phyloP scores from a whole-genome alignment of 495 filamentous ascomycete species.

The Daldinia vernicosa region DNA sequence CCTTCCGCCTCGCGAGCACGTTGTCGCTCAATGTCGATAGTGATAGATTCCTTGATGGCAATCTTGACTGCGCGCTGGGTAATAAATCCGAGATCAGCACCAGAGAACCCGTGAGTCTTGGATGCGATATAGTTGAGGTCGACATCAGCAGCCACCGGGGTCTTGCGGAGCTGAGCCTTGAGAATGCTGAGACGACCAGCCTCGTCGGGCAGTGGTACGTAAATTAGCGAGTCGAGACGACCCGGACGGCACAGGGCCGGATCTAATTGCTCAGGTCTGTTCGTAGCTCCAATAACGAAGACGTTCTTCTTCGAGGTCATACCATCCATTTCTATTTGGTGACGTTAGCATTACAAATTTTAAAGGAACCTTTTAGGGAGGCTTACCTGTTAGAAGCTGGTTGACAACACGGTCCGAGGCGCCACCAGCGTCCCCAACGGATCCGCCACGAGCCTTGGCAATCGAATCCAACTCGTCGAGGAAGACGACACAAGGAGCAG shows the following conservation, averaged over 20 bases:
- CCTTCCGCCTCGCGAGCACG: constrained; percentile 90
- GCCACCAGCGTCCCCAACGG: constrained; percentile 94
- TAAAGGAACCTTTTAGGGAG: neutral
- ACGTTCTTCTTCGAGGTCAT: constrained; percentile 99
- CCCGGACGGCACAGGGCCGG: constrained; percentile 97
- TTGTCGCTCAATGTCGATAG: constrained; percentile 82
- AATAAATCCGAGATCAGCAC: constrained; percentile 99
- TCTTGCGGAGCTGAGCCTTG: constrained; percentile 97
- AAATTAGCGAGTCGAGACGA: constrained; percentile 97
- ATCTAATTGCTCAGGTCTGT: constrained; percentile 97
- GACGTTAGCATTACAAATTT: constrained; percentile 53
- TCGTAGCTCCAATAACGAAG: constrained; percentile 98
- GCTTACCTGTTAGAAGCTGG: constrained; percentile 95
- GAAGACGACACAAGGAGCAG: constrained; percentile 98
- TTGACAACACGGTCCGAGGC: constrained; percentile 99
- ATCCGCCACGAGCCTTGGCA: constrained; percentile 98
- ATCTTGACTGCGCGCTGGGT: constrained; percentile 99
- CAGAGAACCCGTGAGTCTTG: constrained; percentile 98
- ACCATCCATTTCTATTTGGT: constrained; percentile 86
- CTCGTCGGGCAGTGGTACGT: constrained; percentile 95
- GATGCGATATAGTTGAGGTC: constrained; percentile 91
- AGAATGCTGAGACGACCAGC: constrained; percentile 85
- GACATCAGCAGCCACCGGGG: constrained; percentile 87
- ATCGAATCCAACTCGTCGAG: constrained; percentile 98
- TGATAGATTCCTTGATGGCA: constrained; percentile 97